phyloP scores from a whole-genome alignment of 2,329 filamentous ascomycete species.

The Colletotrichum ledebouriae region DNA sequence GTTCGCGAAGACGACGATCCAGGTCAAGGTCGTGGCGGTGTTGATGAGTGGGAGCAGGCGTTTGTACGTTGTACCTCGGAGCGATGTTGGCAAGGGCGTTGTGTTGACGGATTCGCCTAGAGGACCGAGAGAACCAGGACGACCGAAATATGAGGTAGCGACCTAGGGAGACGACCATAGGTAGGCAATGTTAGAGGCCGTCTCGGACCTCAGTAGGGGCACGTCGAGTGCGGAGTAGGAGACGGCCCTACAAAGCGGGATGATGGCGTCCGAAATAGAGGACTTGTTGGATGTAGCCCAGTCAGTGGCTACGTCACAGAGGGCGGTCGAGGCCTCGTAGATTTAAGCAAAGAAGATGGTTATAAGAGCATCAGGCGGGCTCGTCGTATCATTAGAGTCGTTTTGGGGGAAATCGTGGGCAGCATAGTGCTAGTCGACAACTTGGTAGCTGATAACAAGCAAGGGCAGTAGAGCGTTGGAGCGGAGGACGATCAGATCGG shows the following conservation, averaged over 20 bases:
- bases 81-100: neutral
- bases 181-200: neutral
- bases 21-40: no score
- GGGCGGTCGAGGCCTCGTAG: neutral
- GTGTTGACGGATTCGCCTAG: neutral
- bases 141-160: neutral
- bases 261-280: neutral
- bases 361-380: neutral
- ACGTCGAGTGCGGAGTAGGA: neutral
- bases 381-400: neutral
- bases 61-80: no score
- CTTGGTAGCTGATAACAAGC: neutral
- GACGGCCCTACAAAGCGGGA: neutral
- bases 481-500: neutral
- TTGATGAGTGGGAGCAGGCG: no score
- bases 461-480: neutral
- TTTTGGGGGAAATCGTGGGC: neutral
- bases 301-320: neutral
- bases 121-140: neutral
- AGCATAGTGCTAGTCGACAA: neutral
- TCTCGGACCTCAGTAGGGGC: no score
- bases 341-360: neutral
- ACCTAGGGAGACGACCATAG: neutral
- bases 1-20: no score
- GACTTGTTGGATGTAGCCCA: neutral